Evolutionary conservation across 139 green algal species (phyloP).

Genomic region (Dunaliella primolecta): DNA sequence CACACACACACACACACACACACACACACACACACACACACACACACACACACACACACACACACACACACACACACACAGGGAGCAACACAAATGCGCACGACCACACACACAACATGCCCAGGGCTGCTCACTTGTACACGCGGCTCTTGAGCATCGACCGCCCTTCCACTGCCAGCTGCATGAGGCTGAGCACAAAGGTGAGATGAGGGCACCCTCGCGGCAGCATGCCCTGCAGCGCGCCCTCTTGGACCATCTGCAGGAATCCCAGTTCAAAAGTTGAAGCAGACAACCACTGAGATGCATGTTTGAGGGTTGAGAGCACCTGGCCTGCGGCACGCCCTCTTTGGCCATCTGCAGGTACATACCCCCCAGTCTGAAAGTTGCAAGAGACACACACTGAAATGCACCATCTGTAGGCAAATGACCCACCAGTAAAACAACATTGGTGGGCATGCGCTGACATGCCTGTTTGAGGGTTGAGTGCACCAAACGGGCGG

Average conservation of each 20-base stretch:
- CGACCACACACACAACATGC: not conserved
- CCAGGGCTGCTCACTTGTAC: constrained; percentile 24
- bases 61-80: not conserved
- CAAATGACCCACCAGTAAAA: too few relatives aligned
- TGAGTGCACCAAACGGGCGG: too few relatives aligned
- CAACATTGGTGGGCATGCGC: too few relatives aligned
- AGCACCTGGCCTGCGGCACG: too few relatives aligned
- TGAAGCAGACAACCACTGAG: too few relatives aligned
- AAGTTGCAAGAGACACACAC: too few relatives aligned
- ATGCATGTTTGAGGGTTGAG: too few relatives aligned
- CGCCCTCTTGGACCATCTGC: constrained; percentile 47
- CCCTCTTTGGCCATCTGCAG: too few relatives aligned
- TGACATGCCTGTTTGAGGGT: too few relatives aligned
- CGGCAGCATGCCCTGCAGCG: constrained; percentile 38
- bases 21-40: not conserved
- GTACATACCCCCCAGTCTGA: too few relatives aligned
- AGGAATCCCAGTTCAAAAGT: too few relatives aligned
- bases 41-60: not conserved
- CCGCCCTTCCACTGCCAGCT: constrained; percentile 42
- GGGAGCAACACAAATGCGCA: not conserved
- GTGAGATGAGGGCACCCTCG: constrained; percentile 44
- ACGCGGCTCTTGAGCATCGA: constrained; percentile 39
- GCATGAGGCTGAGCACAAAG: constrained; percentile 66
- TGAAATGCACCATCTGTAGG: too few relatives aligned
- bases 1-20: not conserved